Conservation (phyloP, 2,329 filamentous ascomycete species). For the Stylonectria norvegica region DNA sequence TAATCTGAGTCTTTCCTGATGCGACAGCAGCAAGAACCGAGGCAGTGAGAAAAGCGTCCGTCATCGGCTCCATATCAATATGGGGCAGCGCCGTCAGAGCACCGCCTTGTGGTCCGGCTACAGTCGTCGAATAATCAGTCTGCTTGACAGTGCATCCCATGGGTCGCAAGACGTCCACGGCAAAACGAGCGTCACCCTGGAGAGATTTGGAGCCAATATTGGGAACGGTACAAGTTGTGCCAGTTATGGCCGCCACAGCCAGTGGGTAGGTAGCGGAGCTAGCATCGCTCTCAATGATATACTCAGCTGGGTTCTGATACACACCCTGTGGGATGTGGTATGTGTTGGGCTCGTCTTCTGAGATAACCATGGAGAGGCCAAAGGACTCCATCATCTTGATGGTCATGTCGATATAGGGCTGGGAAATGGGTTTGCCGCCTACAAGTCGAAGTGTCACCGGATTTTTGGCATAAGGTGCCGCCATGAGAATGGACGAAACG, state of each 20-base stretch:
- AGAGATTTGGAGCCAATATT: slow-evolving; percentile 92
- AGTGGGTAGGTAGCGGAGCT: slow-evolving; percentile 96
- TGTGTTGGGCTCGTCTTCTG: slow-evolving; percentile 76
- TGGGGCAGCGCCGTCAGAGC: slow-evolving; percentile 70
- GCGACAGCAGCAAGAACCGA: slow-evolving; percentile 90
- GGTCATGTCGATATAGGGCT: slow-evolving; percentile 98
- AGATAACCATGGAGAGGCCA: slow-evolving; percentile 75
- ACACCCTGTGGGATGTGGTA: slow-evolving; percentile 86
- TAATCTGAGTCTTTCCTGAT: slow-evolving; percentile 77
- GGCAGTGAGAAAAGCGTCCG: slow-evolving; percentile 93
- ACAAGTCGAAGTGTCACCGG: slow-evolving; percentile 86
- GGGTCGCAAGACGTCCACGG: slow-evolving; percentile 79
- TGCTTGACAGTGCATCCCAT: slow-evolving; percentile 95
- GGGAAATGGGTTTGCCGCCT: slow-evolving; percentile 95
- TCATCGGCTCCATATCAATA: slow-evolving; percentile 99
- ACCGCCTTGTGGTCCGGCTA: slow-evolving; percentile 79
- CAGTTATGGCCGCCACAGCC: slow-evolving; percentile 90
- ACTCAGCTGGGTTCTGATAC: slow-evolving; percentile 81
- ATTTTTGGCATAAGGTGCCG: slow-evolving; percentile 91
- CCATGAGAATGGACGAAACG: slow-evolving; percentile 95
- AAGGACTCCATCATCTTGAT: slow-evolving; percentile 96
- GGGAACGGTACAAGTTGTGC: slow-evolving; percentile 90
- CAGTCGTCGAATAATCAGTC: slow-evolving; percentile 80
- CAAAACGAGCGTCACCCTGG: slow-evolving; percentile 93
- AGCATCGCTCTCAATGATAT: slow-evolving; percentile 92